Conservation (phyloP, 805 yeast species). For the Candida sanyiensis region DNA sequence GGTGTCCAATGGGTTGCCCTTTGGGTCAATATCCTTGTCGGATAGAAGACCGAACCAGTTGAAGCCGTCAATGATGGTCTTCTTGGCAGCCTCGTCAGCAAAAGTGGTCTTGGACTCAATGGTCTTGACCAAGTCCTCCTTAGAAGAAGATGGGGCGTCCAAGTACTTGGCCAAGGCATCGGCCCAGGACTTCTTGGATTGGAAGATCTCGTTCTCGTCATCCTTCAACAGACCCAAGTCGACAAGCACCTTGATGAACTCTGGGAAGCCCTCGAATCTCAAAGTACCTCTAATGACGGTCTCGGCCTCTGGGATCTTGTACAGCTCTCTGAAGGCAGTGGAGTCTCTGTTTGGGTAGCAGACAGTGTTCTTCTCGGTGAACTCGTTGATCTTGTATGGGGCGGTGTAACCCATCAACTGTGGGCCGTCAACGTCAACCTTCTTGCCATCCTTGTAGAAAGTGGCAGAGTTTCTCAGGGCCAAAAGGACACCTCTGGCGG, state of each 20-base stretch:
- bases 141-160: slow-evolving; percentile 65
- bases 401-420: slow-evolving; percentile 92
- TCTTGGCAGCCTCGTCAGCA: slow-evolving; percentile 76
- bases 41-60: slow-evolving; percentile 93
- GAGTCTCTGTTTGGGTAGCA: slow-evolving; percentile 98
- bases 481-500: slow-evolving; percentile 94
- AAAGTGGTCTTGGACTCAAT: slow-evolving; percentile 75
- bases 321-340: slow-evolving; percentile 85
- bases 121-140: slow-evolving; percentile 67
- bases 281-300: slow-evolving; percentile 95
- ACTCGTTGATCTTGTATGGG: slow-evolving; percentile 96
- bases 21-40: slow-evolving; percentile 68
- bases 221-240: slow-evolving; percentile 91
- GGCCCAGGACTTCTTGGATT: slow-evolving; percentile 70
- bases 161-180: slow-evolving; percentile 74
- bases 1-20: slow-evolving; percentile 93
- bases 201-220: slow-evolving; percentile 54
- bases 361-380: slow-evolving; percentile 58
- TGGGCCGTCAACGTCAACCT: slow-evolving; percentile 75
- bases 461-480: slow-evolving; percentile 93
- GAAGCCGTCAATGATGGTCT: slow-evolving; percentile 82
- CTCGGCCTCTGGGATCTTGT: slow-evolving; percentile 94
- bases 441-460: slow-evolving; percentile 80
- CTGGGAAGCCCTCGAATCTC: slow-evolving; percentile 98
- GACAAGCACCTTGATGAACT: slow-evolving; percentile 90